phyloP scores from a whole-genome alignment of 495 filamentous ascomycete genomes.

The Xylaria longipes region DNA sequence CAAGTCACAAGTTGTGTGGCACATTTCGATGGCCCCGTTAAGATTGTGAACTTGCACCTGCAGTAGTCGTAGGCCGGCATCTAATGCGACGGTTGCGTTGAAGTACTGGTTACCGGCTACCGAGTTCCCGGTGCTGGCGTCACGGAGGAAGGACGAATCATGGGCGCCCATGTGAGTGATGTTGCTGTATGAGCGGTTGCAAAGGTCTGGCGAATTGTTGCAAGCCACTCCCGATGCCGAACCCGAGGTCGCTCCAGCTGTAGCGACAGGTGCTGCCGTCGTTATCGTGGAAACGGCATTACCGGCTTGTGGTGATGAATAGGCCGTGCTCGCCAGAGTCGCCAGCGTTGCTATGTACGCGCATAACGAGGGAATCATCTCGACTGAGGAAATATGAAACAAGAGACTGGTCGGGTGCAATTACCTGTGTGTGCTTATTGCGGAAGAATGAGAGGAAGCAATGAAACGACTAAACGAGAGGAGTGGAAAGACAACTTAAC shows the following conservation, averaged over 20 bases:
- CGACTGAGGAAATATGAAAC: slow-evolving; percentile 21
- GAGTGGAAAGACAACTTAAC: neutral
- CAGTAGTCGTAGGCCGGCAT: slow-evolving; percentile 71
- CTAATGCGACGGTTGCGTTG: slow-evolving; percentile 67
- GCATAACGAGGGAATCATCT: slow-evolving; percentile 39
- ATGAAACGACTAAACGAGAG: slow-evolving; percentile 9
- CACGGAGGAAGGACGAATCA: slow-evolving; percentile 69
- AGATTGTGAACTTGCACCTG: slow-evolving; percentile 71
- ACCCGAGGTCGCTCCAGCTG: slow-evolving; percentile 25
- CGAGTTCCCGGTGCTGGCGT: slow-evolving; percentile 57
- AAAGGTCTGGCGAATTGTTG: slow-evolving; percentile 71
- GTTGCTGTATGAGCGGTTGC: slow-evolving; percentile 66
- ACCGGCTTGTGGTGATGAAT: slow-evolving; percentile 34
- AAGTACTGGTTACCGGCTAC: slow-evolving; percentile 71
- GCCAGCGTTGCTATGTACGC: slow-evolving; percentile 31
- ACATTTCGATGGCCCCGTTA: slow-evolving; percentile 62
- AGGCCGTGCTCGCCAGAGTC: slow-evolving; percentile 34
- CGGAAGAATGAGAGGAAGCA: neutral
- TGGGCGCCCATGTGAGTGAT: slow-evolving; percentile 74
- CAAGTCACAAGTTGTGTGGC: slow-evolving; percentile 69
- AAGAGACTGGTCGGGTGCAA: neutral
- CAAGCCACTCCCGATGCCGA: slow-evolving; percentile 51
- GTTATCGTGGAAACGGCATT: slow-evolving; percentile 25
- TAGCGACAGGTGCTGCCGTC: slow-evolving; percentile 27
- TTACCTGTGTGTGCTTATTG: slow-evolving; percentile 4